phyloP scores from a whole-genome alignment of 805 yeast species.

The Wickerhamiella dianesei region DNA sequence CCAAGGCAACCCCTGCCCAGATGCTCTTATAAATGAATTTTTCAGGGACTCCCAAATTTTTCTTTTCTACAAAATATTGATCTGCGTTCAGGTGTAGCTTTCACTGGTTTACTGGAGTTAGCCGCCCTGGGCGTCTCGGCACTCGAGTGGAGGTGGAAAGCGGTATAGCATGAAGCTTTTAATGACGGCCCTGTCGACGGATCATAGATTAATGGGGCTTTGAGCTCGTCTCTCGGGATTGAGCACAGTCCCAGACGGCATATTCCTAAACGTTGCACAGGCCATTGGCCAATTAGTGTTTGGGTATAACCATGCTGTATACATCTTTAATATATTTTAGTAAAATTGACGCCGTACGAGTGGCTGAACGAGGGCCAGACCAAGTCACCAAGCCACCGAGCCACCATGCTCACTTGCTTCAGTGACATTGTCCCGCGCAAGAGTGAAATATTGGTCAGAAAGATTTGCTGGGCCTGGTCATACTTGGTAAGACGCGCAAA shows the following conservation, averaged over 20 bases:
- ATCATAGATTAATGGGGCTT: constrained; percentile 53
- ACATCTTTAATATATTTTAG: constrained; percentile 40
- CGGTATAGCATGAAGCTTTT: constrained; percentile 22
- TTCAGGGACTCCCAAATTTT: background rate
- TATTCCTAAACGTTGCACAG: constrained; percentile 99
- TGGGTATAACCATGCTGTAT: constrained; percentile 99
- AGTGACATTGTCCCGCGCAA: too few relatives aligned
- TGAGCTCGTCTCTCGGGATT: constrained; percentile 41
- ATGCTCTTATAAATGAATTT: constrained; percentile 2
- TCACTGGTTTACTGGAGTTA: constrained; percentile 14
- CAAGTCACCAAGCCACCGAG: too few relatives aligned
- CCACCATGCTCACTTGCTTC: too few relatives aligned
- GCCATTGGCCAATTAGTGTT: constrained; percentile 85
- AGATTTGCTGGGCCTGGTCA: too few relatives aligned
- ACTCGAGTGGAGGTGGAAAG: constrained; percentile 26
- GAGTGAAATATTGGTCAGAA: too few relatives aligned
- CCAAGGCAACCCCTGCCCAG: background rate
- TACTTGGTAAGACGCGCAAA: too few relatives aligned
- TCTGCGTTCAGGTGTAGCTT: constrained; percentile 13
- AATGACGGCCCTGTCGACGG: constrained; percentile 86
- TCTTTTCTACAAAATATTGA: constrained; percentile 11
- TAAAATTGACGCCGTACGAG: too few relatives aligned
- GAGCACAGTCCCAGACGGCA: constrained; percentile 69
- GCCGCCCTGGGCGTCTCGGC: constrained; percentile 21
- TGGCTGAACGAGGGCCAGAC: too few relatives aligned